A percentile compares a stretch with the other conserved stretches of the same genome.
Evolutionary conservation across 2,329 filamentous ascomycete genomes (phyloP).

Genomic region (Colletotrichum agaves): DNA sequence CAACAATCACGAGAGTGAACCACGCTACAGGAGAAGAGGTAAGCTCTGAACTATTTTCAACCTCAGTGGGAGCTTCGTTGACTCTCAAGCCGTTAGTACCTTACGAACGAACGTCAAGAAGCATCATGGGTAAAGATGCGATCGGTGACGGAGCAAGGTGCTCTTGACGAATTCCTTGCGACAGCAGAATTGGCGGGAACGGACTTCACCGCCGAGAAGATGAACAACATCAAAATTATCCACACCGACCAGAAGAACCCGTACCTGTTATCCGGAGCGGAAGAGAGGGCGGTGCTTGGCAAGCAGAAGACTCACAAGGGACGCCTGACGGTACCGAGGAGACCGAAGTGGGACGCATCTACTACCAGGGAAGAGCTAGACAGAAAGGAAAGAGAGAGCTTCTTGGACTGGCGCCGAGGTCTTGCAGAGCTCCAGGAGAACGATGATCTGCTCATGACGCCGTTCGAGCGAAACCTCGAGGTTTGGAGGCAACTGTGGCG

Average conservation of each 20-base stretch:
- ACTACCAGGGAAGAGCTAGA: constrained; percentile 90
- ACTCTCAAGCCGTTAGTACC: constrained; percentile 66
- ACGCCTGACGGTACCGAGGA: constrained; percentile 86
- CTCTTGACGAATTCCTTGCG: constrained; percentile 94
- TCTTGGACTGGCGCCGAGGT: constrained; percentile 89
- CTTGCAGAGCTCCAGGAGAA: constrained; percentile 94
- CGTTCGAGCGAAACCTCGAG: constrained; percentile 96
- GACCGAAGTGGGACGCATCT: constrained; percentile 86
- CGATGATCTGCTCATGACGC: constrained; percentile 95
- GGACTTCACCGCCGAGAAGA: constrained; percentile 98
- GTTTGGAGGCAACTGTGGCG: constrained; percentile 99
- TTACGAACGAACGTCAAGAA: constrained; percentile 90
- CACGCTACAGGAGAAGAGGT: constrained; percentile 82
- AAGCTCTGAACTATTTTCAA: constrained; percentile 35
- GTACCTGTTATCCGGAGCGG: constrained; percentile 84
- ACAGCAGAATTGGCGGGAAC: constrained; percentile 98
- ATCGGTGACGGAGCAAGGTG: constrained; percentile 96
- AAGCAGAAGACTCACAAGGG: constrained; percentile 86
- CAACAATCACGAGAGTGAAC: constrained; percentile 72
- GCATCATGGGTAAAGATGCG: constrained; percentile 99
- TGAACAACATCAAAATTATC: constrained; percentile 99
- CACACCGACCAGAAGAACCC: constrained; percentile 97
- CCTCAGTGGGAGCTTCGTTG: constrained; percentile 28
- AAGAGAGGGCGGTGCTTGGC: constrained; percentile 80
- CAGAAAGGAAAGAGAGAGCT: constrained; percentile 78